Percentiles rank a stretch among this genome's conserved stretches.
Evolutionary conservation across 306 rosid species (phyloP).

Genomic region (Vicia villosa): DNA sequence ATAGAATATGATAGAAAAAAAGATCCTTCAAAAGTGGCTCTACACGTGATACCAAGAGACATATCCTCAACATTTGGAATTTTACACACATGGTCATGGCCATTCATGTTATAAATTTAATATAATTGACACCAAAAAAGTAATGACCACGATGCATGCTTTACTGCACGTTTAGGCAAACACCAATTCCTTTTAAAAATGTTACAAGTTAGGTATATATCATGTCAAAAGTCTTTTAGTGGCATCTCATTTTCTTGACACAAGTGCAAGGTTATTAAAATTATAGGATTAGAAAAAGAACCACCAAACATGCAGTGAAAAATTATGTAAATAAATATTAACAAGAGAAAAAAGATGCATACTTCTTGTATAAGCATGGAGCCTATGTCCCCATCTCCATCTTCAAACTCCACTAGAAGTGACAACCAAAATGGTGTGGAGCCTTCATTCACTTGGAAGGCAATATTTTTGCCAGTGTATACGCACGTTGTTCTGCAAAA

Average conservation of each 20-base stretch:
- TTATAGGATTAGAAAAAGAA: background rate
- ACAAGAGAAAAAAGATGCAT: constrained; percentile 23
- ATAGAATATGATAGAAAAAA: background rate
- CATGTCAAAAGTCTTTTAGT: background rate
- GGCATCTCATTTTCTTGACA: background rate
- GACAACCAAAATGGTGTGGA: constrained; percentile 84
- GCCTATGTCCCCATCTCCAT: constrained; percentile 84
- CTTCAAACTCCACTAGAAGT: constrained; percentile 74
- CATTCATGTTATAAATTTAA: background rate
- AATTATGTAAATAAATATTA: constrained; percentile 1
- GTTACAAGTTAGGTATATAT: background rate
- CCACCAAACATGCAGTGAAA: background rate
- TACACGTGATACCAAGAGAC: constrained; percentile 41
- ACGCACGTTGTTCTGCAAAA: constrained; percentile 65
- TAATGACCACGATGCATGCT: constrained; percentile 18
- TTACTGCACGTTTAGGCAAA: constrained; percentile 39
- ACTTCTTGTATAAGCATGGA: constrained; percentile 82
- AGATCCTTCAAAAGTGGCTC: constrained; percentile 1
- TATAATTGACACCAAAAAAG: background rate
- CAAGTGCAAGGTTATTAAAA: background rate
- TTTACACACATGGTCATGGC: constrained; percentile 14
- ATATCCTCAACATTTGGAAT: constrained; percentile 50
- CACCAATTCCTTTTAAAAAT: background rate
- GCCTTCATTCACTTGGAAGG: constrained; percentile 89
- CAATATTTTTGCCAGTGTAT: constrained; percentile 68